A percentile compares a stretch with the other conserved stretches of the same genome.
These are phyloP conservation scores for Penicillium pulvis DNA, from an alignment of 495 filamentous ascomycete genomes.

Conservation along the genomic window DNA sequence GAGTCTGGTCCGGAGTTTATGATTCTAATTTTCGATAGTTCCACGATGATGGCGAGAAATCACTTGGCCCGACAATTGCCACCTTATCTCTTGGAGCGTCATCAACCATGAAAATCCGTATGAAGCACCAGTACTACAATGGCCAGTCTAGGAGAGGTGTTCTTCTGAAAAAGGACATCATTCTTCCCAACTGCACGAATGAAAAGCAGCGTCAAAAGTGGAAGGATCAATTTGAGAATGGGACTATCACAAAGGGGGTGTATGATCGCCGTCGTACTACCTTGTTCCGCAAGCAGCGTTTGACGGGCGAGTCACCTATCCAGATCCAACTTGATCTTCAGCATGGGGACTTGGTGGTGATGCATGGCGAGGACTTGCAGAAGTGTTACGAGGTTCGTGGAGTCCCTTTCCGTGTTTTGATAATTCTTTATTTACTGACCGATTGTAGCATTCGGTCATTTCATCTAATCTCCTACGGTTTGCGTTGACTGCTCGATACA, in stretches of 20 bases:
- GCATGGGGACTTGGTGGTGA: slow-evolving; percentile 83
- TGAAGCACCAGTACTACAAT: slow-evolving; percentile 60
- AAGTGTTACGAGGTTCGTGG: slow-evolving; percentile 59
- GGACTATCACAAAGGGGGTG: slow-evolving; percentile 18
- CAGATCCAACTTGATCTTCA: slow-evolving; percentile 49
- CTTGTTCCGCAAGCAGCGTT: slow-evolving; percentile 12
- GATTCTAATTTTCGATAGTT: slow-evolving; percentile 51
- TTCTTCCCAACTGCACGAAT: slow-evolving; percentile 41
- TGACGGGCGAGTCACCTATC: slow-evolving; percentile 17
- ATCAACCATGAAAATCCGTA: slow-evolving; percentile 67
- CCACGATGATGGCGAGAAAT: slow-evolving; percentile 82
- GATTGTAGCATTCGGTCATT: slow-evolving; percentile 59
- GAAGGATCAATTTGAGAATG: slow-evolving; percentile 31
- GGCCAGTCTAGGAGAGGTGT: slow-evolving; percentile 37
- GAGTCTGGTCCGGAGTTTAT: background rate
- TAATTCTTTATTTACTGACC: background rate
- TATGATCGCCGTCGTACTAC: slow-evolving; percentile 23
- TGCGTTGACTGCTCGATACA: slow-evolving; percentile 53
- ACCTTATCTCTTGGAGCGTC: slow-evolving; percentile 72
- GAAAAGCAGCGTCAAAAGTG: slow-evolving; percentile 40
- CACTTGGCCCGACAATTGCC: slow-evolving; percentile 74
- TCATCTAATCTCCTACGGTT: slow-evolving; percentile 63
- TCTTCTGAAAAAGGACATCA: slow-evolving; percentile 24
- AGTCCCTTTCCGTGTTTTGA: background rate
- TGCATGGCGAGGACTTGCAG: slow-evolving; percentile 76